Base-by-base conservation (phyloP, 1,139 yeast species). In the Lodderomyces elongisporus region DNA sequence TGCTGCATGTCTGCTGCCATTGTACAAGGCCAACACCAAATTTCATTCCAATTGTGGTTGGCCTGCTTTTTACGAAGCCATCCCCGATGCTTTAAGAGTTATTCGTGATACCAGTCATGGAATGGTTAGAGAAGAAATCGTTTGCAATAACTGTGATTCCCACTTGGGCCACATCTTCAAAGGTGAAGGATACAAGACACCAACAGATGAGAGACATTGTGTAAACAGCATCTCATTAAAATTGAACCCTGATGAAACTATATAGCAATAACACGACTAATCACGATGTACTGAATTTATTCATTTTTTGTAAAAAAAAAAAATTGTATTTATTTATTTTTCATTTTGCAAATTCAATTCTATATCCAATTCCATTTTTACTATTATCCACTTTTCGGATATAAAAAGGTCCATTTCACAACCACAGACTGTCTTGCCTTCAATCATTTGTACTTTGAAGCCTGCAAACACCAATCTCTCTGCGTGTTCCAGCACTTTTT, bases 21-120 rank as follows among this genome's bases (percentile, higher is more conserved):
- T 91, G 26, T 91, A 91, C 58, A 71, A 72, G 42, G 79, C 95
- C 23, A 66, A 70, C 29, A 74, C 96, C 10, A 91, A 91, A 59
- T 91, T 93, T 49, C 78, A 81, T 39, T 76, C 95, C 14, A 88
- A 87, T 36, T 91, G 98, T 58, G 98, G 98, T 3, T 91, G 98
- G 98, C 98, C 98, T 0, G 88, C 96, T 0, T 91, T 91, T 58
- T 89, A 80, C 54, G 82, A 85, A 38, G 96, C 95, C 4, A 63
- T 89, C 33, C 94, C 95, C 0, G 89, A 88, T 0, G 70, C 95
- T 2, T 68, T 91, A 30, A 70, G 59, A 20, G 66, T 82, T 10
- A 60, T 70, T 42, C 70, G 66, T 17, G 99, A 91, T 56, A 48
- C 37, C 0, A 57, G 79, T 7, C 60, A 61, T 36, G 97, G 97